Conservation (phyloP, 164 flowering plant genomes). For the Annona squamosa region DNA sequence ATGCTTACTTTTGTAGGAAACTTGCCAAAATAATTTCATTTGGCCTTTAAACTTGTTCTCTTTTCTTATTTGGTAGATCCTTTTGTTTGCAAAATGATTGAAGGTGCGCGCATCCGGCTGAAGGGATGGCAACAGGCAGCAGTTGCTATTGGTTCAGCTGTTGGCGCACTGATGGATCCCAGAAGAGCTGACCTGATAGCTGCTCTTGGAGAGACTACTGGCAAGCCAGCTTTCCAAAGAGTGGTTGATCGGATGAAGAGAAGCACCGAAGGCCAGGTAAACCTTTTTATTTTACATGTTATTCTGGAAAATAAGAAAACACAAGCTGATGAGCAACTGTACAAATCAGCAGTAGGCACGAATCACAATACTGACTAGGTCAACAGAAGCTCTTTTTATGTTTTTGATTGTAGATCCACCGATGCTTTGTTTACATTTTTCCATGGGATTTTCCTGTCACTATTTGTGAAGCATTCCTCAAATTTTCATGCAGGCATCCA, state of each 20-base stretch:
- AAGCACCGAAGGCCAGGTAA: conserved; percentile 77
- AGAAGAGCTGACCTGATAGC: conserved; percentile 89
- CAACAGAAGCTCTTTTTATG: too few relatives aligned
- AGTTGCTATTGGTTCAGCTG: conserved; percentile 81
- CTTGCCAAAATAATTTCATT: not conserved
- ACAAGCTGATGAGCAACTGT: too few relatives aligned
- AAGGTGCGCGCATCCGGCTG: conserved; percentile 46
- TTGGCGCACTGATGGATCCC: conserved; percentile 82
- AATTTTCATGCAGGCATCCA: too few relatives aligned
- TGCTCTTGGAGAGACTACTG: conserved; percentile 95
- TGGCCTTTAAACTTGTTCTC: not conserved
- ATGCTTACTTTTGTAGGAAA: not conserved
- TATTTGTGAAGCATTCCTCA: too few relatives aligned
- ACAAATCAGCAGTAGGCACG: too few relatives aligned
- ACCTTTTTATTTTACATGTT: conserved; percentile 4
- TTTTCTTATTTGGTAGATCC: not conserved
- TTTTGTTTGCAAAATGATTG: conserved; percentile 26
- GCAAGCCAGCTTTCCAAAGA: conserved; percentile 81
- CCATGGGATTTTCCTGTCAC: too few relatives aligned
- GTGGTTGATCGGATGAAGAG: conserved; percentile 79
- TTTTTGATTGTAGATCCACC: too few relatives aligned
- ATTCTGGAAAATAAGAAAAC: not conserved
- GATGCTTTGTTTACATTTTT: too few relatives aligned
- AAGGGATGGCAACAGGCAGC: conserved; percentile 88
- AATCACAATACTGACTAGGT: too few relatives aligned